These are phyloP conservation scores for Chamaecyparis obtusa DNA, from an alignment of 75 land plant species.

Conservation along the genomic window DNA sequence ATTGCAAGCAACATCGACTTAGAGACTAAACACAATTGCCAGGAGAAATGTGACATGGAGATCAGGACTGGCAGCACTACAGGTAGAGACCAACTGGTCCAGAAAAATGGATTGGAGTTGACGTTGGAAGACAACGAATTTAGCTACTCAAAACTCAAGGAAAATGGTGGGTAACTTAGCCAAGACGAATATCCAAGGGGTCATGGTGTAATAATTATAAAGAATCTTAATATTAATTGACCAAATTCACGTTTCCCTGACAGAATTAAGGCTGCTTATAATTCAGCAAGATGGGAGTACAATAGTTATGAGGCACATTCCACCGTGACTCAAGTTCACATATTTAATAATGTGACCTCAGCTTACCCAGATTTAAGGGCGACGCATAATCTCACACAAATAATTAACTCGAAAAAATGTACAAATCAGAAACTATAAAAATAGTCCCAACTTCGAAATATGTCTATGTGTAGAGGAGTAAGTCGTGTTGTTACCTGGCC, in stretches of 20 bases:
- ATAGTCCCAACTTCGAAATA: not conserved
- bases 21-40: not conserved
- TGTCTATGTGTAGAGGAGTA: not conserved
- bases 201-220: not conserved
- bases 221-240: not conserved
- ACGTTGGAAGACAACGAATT: not conserved
- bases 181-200: not conserved
- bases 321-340: not conserved
- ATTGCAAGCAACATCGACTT: not conserved
- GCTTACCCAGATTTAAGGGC: not conserved
- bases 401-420: not conserved
- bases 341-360: not conserved
- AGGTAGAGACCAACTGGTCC: not conserved
- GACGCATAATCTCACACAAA: not conserved
- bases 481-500: slow-evolving; percentile 54
- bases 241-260: not conserved
- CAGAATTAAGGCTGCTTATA: not conserved
- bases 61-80: not conserved
- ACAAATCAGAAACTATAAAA: not conserved
- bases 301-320: not conserved
- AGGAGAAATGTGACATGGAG: not conserved
- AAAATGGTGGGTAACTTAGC: not conserved
- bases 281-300: not conserved
- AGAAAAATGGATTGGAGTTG: not conserved
- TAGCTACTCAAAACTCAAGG: not conserved